Evolutionary conservation across 352 stramenopile species (phyloP).

Genomic region (Blastocystis sp.): DNA sequence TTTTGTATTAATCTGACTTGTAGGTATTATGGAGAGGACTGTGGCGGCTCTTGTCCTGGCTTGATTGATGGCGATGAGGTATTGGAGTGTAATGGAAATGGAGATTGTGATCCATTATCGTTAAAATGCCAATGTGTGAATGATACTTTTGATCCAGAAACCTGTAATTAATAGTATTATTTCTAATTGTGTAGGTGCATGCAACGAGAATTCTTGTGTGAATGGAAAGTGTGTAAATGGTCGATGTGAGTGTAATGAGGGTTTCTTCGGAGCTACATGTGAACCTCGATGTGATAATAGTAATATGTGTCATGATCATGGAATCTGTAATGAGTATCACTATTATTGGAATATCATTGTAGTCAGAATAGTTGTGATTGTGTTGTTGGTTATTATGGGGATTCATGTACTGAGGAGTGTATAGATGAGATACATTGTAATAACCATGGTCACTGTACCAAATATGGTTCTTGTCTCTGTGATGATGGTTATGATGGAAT

Average conservation of each 20-base stretch:
- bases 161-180: neutral
- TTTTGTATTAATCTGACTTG: neutral
- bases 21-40: slow-evolving; percentile 11
- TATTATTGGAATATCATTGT: neutral
- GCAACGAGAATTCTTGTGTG: neutral
- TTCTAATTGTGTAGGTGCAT: neutral
- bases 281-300: neutral
- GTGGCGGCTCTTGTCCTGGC: neutral
- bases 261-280: neutral
- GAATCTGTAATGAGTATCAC: neutral
- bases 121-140: neutral
- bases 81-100: slow-evolving; percentile 10
- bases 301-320: neutral
- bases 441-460: neutral
- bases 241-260: neutral
- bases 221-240: neutral
- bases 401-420: neutral
- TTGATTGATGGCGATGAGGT: neutral
- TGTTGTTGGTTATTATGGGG: neutral
- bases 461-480: neutral
- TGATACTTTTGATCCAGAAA: neutral
- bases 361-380: neutral
- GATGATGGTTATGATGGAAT: neutral
- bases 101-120: neutral
- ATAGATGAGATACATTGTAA: neutral